These are phyloP conservation scores for Potentilla sterilis DNA, from an alignment of 306 rosid genomes.

Conservation along the genomic window DNA sequence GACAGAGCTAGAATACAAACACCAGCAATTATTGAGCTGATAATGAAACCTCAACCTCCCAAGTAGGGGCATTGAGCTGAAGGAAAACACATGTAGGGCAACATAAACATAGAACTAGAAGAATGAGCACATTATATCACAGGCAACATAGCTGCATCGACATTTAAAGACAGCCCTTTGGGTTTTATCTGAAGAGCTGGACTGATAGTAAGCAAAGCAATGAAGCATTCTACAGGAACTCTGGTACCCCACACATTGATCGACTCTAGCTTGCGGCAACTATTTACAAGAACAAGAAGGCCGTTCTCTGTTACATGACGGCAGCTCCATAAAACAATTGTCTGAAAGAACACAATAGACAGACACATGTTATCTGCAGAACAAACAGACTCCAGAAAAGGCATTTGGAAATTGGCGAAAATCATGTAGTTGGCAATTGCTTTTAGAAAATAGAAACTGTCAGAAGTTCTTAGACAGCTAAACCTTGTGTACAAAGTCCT, in stretches of 20 bases:
- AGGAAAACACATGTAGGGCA: not conserved
- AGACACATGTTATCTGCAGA: not conserved
- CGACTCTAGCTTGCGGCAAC: conserved; percentile 70
- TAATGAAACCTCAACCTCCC: conserved; percentile 11
- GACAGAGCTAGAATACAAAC: conserved; percentile 3
- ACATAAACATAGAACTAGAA: conserved; percentile 2
- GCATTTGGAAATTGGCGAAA: not conserved
- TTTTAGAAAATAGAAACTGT: not conserved
- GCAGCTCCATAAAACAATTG: conserved; percentile 87
- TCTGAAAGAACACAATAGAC: conserved; percentile 40
- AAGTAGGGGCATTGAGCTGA: not conserved
- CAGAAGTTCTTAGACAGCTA: not conserved
- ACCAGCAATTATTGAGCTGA: conserved; percentile 6
- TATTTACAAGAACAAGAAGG: conserved; percentile 58
- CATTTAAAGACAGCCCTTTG: conserved; percentile 26
- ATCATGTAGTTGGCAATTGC: not conserved
- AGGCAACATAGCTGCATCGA: conserved; percentile 28
- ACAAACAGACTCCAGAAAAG: not conserved
- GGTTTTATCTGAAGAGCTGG: conserved; percentile 70
- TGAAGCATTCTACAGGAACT: conserved; percentile 63
- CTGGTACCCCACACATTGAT: conserved; percentile 89
- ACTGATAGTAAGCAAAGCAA: conserved; percentile 47
- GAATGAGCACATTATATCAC: conserved; percentile 19
- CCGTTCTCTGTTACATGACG: conserved; percentile 80
- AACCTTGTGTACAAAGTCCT: not conserved